Conservation (phyloP, 331 rosid species). For the Ulmus americana region DNA sequence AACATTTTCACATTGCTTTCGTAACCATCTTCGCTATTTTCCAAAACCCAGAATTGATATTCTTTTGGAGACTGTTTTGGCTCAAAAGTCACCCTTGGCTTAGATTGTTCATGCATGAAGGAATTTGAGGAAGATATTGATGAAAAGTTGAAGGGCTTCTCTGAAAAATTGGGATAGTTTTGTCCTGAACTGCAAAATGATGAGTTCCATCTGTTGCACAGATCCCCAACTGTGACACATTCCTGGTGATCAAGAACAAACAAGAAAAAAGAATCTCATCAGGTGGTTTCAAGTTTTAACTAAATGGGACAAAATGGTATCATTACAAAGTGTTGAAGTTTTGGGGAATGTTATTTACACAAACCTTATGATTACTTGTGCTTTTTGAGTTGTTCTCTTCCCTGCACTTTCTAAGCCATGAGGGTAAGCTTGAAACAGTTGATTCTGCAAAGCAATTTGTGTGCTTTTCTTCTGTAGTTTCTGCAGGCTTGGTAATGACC, state of each 20-base stretch:
- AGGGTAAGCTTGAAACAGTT: constrained; percentile 40
- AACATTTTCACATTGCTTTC: constrained; percentile 49
- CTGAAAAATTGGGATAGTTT: constrained; percentile 28
- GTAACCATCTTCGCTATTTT: constrained; percentile 23
- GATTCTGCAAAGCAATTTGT: constrained; percentile 52
- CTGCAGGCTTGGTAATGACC: constrained; percentile 32
- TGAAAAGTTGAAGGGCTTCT: constrained; percentile 29
- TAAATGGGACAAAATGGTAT: neutral
- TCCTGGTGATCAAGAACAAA: constrained; percentile 39
- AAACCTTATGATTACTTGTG: constrained; percentile 35
- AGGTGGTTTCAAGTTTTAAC: neutral
- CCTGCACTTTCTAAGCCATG: constrained; percentile 64
- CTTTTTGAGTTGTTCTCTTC: constrained; percentile 38
- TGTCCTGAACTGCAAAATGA: constrained; percentile 52
- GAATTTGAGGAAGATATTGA: constrained; percentile 41
- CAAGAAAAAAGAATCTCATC: constrained; percentile 11
- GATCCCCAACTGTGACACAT: constrained; percentile 32
- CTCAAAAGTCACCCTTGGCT: constrained; percentile 35
- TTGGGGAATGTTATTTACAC: neutral
- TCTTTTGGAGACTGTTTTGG: constrained; percentile 48
- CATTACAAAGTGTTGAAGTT: neutral
- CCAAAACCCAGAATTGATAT: constrained; percentile 47
- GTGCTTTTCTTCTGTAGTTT: constrained; percentile 23
- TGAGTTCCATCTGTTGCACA: constrained; percentile 62
- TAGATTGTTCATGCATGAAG: constrained; percentile 23